Evolutionary conservation across 2,329 filamentous ascomycete genomes (phyloP), one percentile per base, ranked within the genome.

Genomic region (Macrophomina pseudophaseolina): DNA sequence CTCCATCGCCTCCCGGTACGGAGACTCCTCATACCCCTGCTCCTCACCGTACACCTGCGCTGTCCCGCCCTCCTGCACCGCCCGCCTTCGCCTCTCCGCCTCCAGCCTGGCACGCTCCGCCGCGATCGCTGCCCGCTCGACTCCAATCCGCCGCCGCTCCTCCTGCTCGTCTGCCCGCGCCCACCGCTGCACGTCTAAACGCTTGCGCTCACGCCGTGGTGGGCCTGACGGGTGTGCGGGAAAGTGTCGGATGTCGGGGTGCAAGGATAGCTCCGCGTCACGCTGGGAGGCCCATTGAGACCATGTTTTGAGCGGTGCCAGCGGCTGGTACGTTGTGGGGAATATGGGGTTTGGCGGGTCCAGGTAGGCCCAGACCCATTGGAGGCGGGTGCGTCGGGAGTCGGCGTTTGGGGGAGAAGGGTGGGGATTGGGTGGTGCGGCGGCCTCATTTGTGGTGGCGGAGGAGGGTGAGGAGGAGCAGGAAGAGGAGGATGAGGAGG

Each of bases 311-410:
- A 40, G 52, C 32, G 52, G 52, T 16, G 52, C 28, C n/a, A 56
- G 38, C 28, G 52, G 33, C 23, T 23, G 23, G 23, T 23, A 5
- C 14, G 16, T 6, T 40, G 32, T 9, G 1, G 52, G 52, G 16
- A 1, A 56, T 3, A 40, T 12, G n/a, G 11, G n/a, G 33, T 11
- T 7, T 16, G 52, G 52, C 33, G 52, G 52, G 33, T 56, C 52
- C n/a, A 56, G 33, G 52, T 56, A 40, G n/a, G 52, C 52, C 52
- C 52, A 38, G 16, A 33, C 33, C 52, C 52, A 56, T 14, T 33
- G 32, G 33, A 23, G 23, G 23, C 2, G 23, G 23, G 23, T 3
- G 30, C 3, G 28, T 4, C 49, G 49, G 23, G 23, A 23, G 49
- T 23, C 11, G 49, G 5, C 1, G 51, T 53, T 49, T 28, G 48